phyloP scores from a whole-genome alignment of 1,139 yeast species.

The Debaryomyces singareniensis region DNA sequence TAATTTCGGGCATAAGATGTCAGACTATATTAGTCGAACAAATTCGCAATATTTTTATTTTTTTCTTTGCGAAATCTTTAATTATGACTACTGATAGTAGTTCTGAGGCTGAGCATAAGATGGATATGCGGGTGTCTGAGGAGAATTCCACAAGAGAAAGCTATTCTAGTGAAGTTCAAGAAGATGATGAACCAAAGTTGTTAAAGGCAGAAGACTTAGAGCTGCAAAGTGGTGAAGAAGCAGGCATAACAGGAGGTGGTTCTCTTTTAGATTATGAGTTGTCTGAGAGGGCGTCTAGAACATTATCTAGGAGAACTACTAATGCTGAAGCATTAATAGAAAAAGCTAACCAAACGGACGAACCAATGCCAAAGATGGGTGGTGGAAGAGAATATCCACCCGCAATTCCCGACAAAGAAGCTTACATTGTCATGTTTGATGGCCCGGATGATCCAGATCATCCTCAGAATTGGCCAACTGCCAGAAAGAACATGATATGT shows the following conservation, averaged over 20 bases:
- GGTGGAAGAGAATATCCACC: conserved; percentile 50
- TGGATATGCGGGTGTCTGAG: no score
- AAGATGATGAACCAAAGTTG: no score
- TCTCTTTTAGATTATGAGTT: conserved; percentile 8
- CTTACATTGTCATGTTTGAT: conserved; percentile 51
- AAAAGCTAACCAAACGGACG: conserved; percentile 16
- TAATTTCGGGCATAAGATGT: no score
- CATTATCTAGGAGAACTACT: conserved; percentile 16
- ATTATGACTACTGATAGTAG: no score
- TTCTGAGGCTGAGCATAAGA: no score
- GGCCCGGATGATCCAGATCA: conserved; percentile 57
- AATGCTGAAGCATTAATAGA: conserved; percentile 19
- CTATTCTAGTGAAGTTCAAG: no score
- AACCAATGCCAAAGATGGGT: conserved; percentile 45
- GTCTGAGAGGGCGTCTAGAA: conserved; percentile 8
- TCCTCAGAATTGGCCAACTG: conserved; percentile 55
- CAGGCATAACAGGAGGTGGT: conserved; percentile 5
- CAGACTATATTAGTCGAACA: no score
- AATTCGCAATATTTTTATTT: no score
- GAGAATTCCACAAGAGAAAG: no score
- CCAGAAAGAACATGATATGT: conserved; percentile 35
- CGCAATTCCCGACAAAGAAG: conserved; percentile 41
- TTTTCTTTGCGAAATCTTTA: no score
- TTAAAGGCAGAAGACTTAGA: conserved; percentile 1
- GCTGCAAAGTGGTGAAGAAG: background rate